Evolutionary conservation across 306 rosid species (phyloP).

Genomic region (Sesbania bispinosa): DNA sequence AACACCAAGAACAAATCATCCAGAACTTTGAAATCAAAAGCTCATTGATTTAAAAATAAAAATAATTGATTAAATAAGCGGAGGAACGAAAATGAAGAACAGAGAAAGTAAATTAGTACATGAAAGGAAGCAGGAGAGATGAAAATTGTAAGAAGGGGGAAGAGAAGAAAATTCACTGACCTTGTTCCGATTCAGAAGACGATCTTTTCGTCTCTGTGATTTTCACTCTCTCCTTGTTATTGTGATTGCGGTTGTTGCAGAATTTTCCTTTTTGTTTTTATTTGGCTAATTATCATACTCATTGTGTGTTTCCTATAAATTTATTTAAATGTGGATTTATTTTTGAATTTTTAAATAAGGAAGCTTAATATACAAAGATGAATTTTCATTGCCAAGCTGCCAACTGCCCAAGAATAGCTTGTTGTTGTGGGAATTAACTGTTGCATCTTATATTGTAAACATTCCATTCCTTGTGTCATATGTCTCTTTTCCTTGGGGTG

Average conservation of each 20-base stretch:
- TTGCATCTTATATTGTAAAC: conserved; percentile 28
- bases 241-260: conserved; percentile 49
- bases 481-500: not conserved
- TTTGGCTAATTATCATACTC: conserved; percentile 33
- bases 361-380: conserved; percentile 11
- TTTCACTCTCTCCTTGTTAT: conserved; percentile 45
- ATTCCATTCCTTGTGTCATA: conserved; percentile 31
- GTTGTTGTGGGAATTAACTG: conserved; percentile 52
- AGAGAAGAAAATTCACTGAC: conserved; percentile 65
- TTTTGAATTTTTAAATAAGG: conserved; percentile 15
- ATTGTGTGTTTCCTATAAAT: conserved; percentile 21
- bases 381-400: conserved; percentile 55
- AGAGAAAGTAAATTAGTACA: conserved; percentile 31
- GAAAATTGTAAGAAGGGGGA: conserved; percentile 29
- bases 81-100: not conserved
- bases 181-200: conserved; percentile 66
- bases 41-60: no score
- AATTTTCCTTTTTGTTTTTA: conserved; percentile 29
- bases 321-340: not conserved
- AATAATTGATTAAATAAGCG: conserved; percentile 13
- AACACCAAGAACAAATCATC: conserved; percentile 32
- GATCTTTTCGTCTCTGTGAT: conserved; percentile 46
- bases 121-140: conserved; percentile 27
- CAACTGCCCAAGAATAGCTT: conserved; percentile 78
- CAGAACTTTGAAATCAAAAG: conserved; percentile 25